A percentile compares a stretch with the other conserved stretches of the same genome.
Evolutionary conservation across 2,329 filamentous ascomycete species (phyloP).

Genomic region (Gaeumannomyces tritici): DNA sequence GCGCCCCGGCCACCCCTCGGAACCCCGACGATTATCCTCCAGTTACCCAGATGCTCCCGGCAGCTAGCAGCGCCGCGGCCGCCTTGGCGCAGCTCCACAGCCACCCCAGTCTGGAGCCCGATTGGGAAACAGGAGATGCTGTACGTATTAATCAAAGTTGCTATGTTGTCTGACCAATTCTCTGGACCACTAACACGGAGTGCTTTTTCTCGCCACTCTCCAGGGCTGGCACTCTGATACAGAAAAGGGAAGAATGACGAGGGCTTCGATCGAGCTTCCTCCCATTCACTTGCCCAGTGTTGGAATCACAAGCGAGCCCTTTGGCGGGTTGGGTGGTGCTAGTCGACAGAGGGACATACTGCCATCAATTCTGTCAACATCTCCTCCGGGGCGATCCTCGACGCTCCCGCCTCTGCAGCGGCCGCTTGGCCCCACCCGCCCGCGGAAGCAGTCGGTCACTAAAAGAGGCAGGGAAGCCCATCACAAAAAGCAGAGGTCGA

Average conservation of each 20-base stretch:
- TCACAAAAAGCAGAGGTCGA: slow-evolving; percentile 72
- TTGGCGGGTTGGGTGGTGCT: slow-evolving; percentile 41
- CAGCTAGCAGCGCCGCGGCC: slow-evolving; percentile 65
- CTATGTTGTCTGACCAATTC: background rate
- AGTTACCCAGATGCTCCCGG: slow-evolving; percentile 48
- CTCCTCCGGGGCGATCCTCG: slow-evolving; percentile 77
- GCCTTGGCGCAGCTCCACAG: slow-evolving; percentile 75
- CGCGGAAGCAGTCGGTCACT: slow-evolving; percentile 78
- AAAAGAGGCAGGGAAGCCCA: slow-evolving; percentile 67
- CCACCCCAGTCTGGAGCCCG: slow-evolving; percentile 59
- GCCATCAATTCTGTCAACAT: slow-evolving; percentile 72
- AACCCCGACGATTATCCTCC: slow-evolving; percentile 60
- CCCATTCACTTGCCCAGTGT: slow-evolving; percentile 50
- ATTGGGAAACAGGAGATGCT: slow-evolving; percentile 67
- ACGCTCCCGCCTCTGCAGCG: slow-evolving; percentile 79
- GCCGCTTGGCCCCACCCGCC: slow-evolving; percentile 58
- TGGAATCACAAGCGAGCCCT: slow-evolving; percentile 65
- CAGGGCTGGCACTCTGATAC: slow-evolving; percentile 66
- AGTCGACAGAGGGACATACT: slow-evolving; percentile 63
- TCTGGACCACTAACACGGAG: background rate
- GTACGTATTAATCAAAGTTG: slow-evolving; percentile 1
- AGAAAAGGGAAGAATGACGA: slow-evolving; percentile 53
- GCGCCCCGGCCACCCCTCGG: slow-evolving; percentile 59
- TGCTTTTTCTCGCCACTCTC: background rate
- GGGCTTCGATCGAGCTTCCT: slow-evolving; percentile 64